Evolutionary conservation across 495 filamentous ascomycete species (phyloP).

Genomic region (Penicillium cinerascens): DNA sequence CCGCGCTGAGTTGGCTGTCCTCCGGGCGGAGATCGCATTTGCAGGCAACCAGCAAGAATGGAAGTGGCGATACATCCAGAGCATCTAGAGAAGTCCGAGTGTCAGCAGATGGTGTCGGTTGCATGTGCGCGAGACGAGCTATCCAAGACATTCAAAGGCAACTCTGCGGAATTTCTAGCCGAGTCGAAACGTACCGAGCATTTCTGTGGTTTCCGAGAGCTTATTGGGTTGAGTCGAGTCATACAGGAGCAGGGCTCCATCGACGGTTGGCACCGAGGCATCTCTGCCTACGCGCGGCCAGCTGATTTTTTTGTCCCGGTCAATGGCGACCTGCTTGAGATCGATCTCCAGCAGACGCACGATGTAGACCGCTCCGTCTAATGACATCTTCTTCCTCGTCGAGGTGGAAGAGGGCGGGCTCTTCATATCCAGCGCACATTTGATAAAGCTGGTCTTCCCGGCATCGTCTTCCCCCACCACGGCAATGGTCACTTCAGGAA

Average conservation of each 20-base stretch:
- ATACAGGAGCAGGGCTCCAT: constrained; percentile 82
- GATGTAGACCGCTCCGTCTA: constrained; percentile 72
- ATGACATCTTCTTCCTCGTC: constrained; percentile 64
- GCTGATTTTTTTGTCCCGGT: constrained; percentile 57
- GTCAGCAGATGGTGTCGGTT: background rate
- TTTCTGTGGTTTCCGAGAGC: constrained; percentile 61
- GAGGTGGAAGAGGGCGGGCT: constrained; percentile 53
- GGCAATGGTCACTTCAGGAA: constrained; percentile 70
- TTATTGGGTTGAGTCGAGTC: constrained; percentile 75
- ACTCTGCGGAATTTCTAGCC: background rate
- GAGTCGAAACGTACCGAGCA: constrained; percentile 43
- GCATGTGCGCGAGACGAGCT: background rate
- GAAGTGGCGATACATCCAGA: constrained; percentile 61
- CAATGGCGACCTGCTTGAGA: constrained; percentile 30
- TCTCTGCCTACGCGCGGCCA: constrained; percentile 76
- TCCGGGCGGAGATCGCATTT: constrained; percentile 73
- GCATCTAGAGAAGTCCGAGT: constrained; percentile 50
- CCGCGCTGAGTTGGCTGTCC: constrained; percentile 42
- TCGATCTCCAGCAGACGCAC: constrained; percentile 81
- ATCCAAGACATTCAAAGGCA: background rate
- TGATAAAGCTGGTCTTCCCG: constrained; percentile 89
- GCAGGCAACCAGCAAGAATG: constrained; percentile 73
- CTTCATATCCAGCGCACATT: constrained; percentile 69
- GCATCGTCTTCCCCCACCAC: constrained; percentile 77
- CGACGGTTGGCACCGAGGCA: constrained; percentile 64